phyloP scores from a whole-genome alignment of 495 filamentous ascomycete species.

The Cladorrhinum samala region DNA sequence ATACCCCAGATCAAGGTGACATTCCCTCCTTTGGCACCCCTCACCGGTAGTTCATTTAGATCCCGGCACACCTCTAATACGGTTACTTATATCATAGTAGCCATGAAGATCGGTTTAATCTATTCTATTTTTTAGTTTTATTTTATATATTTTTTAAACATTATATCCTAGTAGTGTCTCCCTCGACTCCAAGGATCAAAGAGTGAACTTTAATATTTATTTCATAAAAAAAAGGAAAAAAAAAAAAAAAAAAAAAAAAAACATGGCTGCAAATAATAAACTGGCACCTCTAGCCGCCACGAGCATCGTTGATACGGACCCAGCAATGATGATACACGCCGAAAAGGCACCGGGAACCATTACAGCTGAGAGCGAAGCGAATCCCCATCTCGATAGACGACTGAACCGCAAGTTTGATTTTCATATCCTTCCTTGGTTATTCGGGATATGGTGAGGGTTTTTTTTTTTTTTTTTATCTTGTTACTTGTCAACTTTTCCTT shows the following conservation, averaged over 20 bases:
- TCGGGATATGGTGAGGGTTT: no score
- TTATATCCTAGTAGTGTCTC: not conserved
- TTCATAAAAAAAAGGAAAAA: conserved; percentile 1
- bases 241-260: not conserved
- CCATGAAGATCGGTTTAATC: no score
- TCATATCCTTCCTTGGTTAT: conserved; percentile 45
- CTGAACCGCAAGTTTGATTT: conserved; percentile 28
- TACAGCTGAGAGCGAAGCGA: conserved; percentile 1
- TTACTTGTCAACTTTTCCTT: not conserved
- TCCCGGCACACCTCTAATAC: not conserved
- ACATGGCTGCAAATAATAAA: not conserved
- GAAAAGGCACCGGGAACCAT: conserved; percentile 3
- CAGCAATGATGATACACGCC: no score
- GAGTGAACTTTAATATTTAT: not conserved
- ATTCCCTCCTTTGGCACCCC: not conserved
- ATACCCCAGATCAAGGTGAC: no score
- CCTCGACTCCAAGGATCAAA: not conserved
- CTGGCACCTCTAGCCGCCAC: not conserved
- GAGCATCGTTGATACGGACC: no score
- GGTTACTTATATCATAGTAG: not conserved
- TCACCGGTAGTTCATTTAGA: conserved; percentile 13
- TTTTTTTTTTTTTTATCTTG: no score
- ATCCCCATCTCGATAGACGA: conserved; percentile 8
- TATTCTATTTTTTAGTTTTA: no score
- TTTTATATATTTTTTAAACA: not conserved